Percentiles rank a stretch among this genome's conserved stretches.
Evolutionary conservation across 1,284 basidiomycete species (phyloP).

Genomic region (Ceratobasidium sp.): DNA sequence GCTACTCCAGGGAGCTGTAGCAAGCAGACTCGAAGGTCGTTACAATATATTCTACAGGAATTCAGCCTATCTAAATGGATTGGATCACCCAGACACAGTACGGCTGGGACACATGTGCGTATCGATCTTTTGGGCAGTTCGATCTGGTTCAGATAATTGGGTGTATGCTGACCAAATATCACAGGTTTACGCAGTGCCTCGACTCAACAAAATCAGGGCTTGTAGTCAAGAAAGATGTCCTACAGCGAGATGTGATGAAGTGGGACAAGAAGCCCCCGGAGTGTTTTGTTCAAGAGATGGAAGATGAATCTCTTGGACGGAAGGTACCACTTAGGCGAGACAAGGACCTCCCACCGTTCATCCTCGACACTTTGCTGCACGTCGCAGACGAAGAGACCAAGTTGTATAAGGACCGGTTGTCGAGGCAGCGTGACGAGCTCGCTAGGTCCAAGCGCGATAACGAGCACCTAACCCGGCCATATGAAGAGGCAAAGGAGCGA

Average conservation of each 20-base stretch:
- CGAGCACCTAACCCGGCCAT: conserved; percentile 24
- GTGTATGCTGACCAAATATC: not conserved
- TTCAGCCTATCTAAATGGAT: conserved; percentile 34
- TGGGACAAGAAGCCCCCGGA: conserved; percentile 8
- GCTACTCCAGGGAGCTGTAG: conserved; percentile 23
- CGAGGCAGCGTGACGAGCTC: conserved; percentile 1
- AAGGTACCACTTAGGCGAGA: not conserved
- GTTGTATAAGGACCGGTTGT: conserved; percentile 9
- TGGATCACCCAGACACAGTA: conserved; percentile 11
- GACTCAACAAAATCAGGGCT: conserved; percentile 45
- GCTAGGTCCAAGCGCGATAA: conserved; percentile 1
- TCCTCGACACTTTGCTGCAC: conserved; percentile 42
- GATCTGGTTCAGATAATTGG: too few relatives aligned
- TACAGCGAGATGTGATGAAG: not conserved
- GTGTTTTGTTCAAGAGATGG: conserved; percentile 9
- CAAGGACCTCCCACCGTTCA: conserved; percentile 27
- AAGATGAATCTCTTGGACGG: not conserved
- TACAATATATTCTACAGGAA: conserved; percentile 43
- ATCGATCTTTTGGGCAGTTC: not conserved
- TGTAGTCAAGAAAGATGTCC: conserved; percentile 21
- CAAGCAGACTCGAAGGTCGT: conserved; percentile 16
- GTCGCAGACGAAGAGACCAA: conserved; percentile 31
- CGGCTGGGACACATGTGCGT: conserved; percentile 40
- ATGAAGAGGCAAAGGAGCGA: conserved; percentile 18
- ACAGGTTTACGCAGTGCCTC: conserved; percentile 46